A percentile compares a stretch with the other conserved stretches of the same genome.
Conservation (phyloP, 345 rosid species). For the Hibiscus mutabilis region DNA sequence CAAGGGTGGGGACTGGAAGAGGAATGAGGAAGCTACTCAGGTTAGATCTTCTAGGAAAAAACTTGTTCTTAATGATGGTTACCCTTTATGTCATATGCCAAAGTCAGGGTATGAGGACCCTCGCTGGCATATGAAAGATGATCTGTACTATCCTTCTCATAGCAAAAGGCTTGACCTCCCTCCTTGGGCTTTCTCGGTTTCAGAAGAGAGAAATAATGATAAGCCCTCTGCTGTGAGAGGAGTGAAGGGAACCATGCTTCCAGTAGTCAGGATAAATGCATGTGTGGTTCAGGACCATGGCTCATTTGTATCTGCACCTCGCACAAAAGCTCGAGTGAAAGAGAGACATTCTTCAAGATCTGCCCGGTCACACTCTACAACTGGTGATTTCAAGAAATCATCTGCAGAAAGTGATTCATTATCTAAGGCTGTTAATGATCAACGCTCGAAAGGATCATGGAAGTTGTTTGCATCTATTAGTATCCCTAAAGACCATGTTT, state of each 20-base stretch:
- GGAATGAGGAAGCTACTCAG: slow-evolving; percentile 64
- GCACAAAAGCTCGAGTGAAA: slow-evolving; percentile 56
- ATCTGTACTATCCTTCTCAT: slow-evolving; percentile 64
- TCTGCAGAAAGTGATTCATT: slow-evolving; percentile 50
- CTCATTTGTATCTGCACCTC: slow-evolving; percentile 67
- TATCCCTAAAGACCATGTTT: slow-evolving; percentile 61
- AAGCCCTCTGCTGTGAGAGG: slow-evolving; percentile 56
- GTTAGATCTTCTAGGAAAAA: slow-evolving; percentile 63
- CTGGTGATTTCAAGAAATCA: slow-evolving; percentile 57
- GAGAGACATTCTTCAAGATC: slow-evolving; percentile 66
- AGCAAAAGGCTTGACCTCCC: slow-evolving; percentile 90
- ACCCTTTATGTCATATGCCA: slow-evolving; percentile 88
- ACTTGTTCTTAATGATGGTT: slow-evolving; percentile 86
- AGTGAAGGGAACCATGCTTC: slow-evolving; percentile 58
- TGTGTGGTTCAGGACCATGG: slow-evolving; percentile 95
- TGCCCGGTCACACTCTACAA: slow-evolving; percentile 50
- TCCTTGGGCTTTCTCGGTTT: slow-evolving; percentile 72
- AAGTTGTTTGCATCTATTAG: slow-evolving; percentile 35
- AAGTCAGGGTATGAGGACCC: slow-evolving; percentile 91
- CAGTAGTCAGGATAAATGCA: slow-evolving; percentile 92
- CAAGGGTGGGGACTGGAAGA: slow-evolving; percentile 99
- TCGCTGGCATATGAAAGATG: slow-evolving; percentile 82
- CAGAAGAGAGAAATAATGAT: slow-evolving; percentile 65
- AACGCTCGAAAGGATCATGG: slow-evolving; percentile 38
- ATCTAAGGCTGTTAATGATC: slow-evolving; percentile 38